Evolutionary conservation across 1,139 yeast genomes (phyloP), one percentile per base, ranked within the genome.

Genomic region (Pichia terricola): DNA sequence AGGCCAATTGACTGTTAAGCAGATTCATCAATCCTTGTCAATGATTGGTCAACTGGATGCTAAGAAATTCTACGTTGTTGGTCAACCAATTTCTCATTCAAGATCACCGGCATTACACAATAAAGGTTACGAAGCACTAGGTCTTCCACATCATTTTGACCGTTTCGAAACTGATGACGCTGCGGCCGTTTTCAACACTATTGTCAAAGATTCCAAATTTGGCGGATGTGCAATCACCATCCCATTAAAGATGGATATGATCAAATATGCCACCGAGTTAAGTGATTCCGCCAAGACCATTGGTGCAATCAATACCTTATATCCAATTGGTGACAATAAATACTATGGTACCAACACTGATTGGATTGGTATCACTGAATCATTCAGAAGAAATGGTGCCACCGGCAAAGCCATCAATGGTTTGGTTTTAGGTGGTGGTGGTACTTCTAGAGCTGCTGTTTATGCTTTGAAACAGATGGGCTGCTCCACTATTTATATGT

Each of bases 141-240:
- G 88, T 4, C 70, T 91, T 55, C 95, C 96, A n/a, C 81, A 86
- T 59, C 57, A 63, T 6, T 88, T 88, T 58, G 75, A 67, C 34
- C 69, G 72, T 50, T 78, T 77, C 60, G 96, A 89, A 62, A 76
- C 95, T 3, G 65, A 66, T 11, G 75, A 75, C 55, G 87, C 85
- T 10, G 61, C 62, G 3, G 72, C 70, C 43, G 75, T 73, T 32
- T 63, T 65, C 30, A 69, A 71, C 47, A 64, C 69, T 38, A 58
- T 76, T 43, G 70, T 85, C 50, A 71, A 74, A 34, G 61, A 66
- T 35, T 54, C 66, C 2, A 61, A 67, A 35, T 82, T 88, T 58
- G 97, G 96, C 39, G 97, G 97, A 22, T 77, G 84, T 52, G 89
- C 95, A 2, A 85, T 89, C 8, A 89, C 97, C 2, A 88, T 89